These are phyloP conservation scores for Alternaria gansuensis DNA, from an alignment of 2,329 filamentous ascomycete genomes.

Conservation along the genomic window DNA sequence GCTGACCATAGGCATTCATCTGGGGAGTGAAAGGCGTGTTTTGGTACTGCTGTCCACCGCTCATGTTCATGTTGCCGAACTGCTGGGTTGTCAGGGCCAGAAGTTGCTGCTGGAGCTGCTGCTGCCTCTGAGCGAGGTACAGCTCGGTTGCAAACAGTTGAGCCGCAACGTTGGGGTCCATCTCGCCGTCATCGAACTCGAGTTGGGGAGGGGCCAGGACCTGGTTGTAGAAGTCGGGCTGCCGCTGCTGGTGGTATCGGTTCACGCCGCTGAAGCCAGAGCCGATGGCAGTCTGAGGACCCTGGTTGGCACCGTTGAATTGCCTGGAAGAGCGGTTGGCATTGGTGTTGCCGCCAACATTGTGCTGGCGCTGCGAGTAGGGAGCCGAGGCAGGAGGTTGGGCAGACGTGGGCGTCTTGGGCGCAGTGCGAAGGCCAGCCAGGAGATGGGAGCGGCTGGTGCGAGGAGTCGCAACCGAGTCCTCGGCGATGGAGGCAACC, in stretches of 20 bases:
- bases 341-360: constrained; percentile 56
- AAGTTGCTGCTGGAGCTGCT: constrained; percentile 92
- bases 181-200: constrained; percentile 72
- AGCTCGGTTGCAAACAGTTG: constrained; percentile 91
- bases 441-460: constrained; percentile 95
- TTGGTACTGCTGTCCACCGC: constrained; percentile 59
- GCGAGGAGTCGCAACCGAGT: constrained; percentile 75
- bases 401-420: constrained; percentile 77
- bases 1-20: constrained; percentile 70
- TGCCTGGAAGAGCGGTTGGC: constrained; percentile 58
- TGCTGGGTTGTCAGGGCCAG: constrained; percentile 73
- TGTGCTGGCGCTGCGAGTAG: constrained; percentile 64
- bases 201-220: constrained; percentile 85
- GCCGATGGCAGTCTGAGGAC: constrained; percentile 68
- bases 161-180: constrained; percentile 87
- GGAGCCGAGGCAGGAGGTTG: constrained; percentile 71
- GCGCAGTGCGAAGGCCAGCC: constrained; percentile 90
- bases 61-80: constrained; percentile 70
- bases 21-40: constrained; percentile 64
- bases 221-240: constrained; percentile 75
- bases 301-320: constrained; percentile 53
- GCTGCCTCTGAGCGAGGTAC: constrained; percentile 93
- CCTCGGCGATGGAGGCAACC: constrained; percentile 71
- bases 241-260: constrained; percentile 56
- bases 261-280: constrained; percentile 61